Base-by-base conservation (phyloP, 176 grass and related monocot genomes). In the Oryza meridionalis region DNA sequence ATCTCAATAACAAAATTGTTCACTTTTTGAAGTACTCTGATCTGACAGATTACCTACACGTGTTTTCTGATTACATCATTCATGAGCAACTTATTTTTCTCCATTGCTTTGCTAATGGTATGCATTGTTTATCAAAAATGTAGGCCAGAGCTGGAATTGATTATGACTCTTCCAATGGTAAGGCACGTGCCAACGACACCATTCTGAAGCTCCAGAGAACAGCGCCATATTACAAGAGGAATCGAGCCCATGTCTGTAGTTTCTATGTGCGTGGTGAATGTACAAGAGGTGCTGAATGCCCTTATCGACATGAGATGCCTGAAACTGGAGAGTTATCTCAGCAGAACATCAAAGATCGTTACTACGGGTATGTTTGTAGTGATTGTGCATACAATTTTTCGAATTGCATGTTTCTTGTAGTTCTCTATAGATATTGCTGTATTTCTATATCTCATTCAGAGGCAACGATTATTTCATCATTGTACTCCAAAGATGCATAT, bases 271-370 rank as follows among this genome's bases (percentile, higher is more conserved):
- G 96, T 33, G 96, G 96, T 71, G 96, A 99, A 90, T 99, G 96
- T 85, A 96, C 96, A 29, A 88, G 96, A 75, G 96, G 96, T 24
- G 93, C 93, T 66, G 93, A 99, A 87, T 99, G 96, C 72, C 96
- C 96, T 27, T 96, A 99, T 76, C 91, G 96, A 9, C 96, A 96
- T 81, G 96, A 99, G 89, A 99, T 99, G 96, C 96, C 96, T 87
- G 96, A 94, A 88, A 99, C 93, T 14, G 96, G 96, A 35, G 96
- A 99, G 84, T 84, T 99, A 78, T 94, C 96, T 81, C 93, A 99
- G 81, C 96, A 99, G 84, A 99, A 99, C 37, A 99, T 99, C 45
- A 99, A 99, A 86, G 96, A 99, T 87, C 93, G 96, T 47, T 99
- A 99, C 72, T 99, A 99, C n/a, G 96, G 96, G 96, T 99, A 99